Evolutionary conservation across 768 basidiomycete species (phyloP).

Genomic region (Rhizopogon vinicolor): DNA sequence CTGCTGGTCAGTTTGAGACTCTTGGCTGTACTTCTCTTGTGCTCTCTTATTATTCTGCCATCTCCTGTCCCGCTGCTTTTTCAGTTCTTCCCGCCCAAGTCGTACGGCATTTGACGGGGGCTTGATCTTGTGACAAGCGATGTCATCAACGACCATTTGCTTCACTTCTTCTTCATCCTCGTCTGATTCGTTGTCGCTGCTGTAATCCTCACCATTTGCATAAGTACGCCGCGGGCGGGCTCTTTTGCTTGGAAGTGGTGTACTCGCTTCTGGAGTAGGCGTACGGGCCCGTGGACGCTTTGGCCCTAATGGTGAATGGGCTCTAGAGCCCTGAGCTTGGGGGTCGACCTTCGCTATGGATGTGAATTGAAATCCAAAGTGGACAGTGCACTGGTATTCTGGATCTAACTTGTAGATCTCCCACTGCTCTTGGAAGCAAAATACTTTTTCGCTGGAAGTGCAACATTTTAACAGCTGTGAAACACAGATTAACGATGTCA

Average conservation of each 20-base stretch:
- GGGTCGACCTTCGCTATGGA: constrained; percentile 16
- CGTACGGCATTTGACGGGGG: neutral
- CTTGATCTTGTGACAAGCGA: constrained; percentile 10
- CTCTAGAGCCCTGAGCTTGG: constrained; percentile 5
- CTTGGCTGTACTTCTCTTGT: constrained; percentile 27
- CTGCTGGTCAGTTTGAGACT: constrained; percentile 23
- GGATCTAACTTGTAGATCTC: constrained; percentile 83
- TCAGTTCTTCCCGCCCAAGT: constrained; percentile 28
- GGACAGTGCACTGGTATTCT: constrained; percentile 62
- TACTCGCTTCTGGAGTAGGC: constrained; percentile 18
- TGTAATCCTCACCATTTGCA: constrained; percentile 11
- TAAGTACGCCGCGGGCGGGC: constrained; percentile 13
- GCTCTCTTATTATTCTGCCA: constrained; percentile 19
- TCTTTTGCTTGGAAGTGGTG: constrained; percentile 18
- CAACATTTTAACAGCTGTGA: constrained; percentile 6
- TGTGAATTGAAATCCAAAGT: constrained; percentile 31
- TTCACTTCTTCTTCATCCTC: constrained; percentile 46
- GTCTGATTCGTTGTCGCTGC: constrained; percentile 18
- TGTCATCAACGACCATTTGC: constrained; percentile 43
- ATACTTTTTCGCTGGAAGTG: constrained; percentile 37
- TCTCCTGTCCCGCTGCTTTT: constrained; percentile 19
- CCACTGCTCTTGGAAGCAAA: constrained; percentile 75
- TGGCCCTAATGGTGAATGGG: constrained; percentile 7
- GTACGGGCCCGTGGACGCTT: constrained; percentile 27
- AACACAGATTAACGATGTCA: neutral